These are phyloP conservation scores for Heterobasidion annosum DNA, from an alignment of 1,284 basidiomycete species.

Conservation along the genomic window DNA sequence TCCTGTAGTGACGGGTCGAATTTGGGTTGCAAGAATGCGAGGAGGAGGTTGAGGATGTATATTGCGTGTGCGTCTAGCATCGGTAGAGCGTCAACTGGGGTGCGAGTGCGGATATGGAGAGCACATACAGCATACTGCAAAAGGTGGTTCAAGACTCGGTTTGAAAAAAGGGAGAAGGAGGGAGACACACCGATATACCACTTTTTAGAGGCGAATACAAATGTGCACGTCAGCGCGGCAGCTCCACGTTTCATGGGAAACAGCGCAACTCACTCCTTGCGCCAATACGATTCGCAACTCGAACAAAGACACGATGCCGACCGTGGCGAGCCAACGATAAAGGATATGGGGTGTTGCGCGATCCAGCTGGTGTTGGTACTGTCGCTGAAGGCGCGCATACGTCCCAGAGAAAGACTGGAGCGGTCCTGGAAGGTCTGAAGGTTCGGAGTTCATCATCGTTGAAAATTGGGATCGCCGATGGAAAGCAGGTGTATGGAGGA, in stretches of 20 bases:
- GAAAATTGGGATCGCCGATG: not conserved
- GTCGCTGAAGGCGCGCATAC: conserved; percentile 45
- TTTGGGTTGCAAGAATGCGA: conserved; percentile 86
- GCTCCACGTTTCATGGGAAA: not conserved
- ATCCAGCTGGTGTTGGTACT: conserved; percentile 84
- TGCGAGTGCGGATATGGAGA: not conserved
- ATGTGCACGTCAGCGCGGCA: not conserved
- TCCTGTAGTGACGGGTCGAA: conserved; percentile 95
- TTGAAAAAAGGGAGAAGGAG: not conserved
- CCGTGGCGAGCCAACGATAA: conserved; percentile 84
- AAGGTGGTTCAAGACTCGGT: not conserved
- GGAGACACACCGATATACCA: conserved; percentile 81
- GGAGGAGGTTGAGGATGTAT: conserved; percentile 85
- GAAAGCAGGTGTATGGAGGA: not conserved
- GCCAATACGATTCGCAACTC: conserved; percentile 81
- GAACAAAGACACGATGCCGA: conserved; percentile 70
- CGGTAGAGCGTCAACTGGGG: not conserved
- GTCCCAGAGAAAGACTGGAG: conserved; percentile 42
- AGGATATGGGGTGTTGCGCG: conserved; percentile 84
- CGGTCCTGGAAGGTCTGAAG: conserved; percentile 32
- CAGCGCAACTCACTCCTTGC: conserved; percentile 68
- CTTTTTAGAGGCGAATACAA: conserved; percentile 23
- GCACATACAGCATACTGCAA: conserved; percentile 63
- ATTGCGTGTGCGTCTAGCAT: conserved; percentile 76
- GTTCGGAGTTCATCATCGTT: conserved; percentile 40